Evolutionary conservation across 441 rosid genomes (phyloP), one percentile per base, ranked within the genome.

Genomic region (Erodium moschatum): DNA sequence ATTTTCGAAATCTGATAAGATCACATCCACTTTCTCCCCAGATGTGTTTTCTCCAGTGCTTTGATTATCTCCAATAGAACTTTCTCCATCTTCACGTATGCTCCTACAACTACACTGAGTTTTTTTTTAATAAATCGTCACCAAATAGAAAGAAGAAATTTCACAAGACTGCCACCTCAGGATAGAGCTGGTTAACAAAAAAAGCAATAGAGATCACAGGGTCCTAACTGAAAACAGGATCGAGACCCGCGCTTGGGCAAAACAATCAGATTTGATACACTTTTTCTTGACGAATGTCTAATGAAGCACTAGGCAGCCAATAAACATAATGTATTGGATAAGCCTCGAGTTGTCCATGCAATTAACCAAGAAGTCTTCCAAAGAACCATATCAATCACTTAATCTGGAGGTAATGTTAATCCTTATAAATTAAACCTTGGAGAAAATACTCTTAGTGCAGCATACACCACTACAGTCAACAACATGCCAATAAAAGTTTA

Each of bases 81-180:
- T 77, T 77, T 83, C 89, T 48, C 83, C 76, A 76, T 81, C 85
- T 80, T 89, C 92, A 65, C 85, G 78, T 74, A 80, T 71, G 77
- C 82, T 84, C 79, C 97, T 91, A 82, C 68, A 72, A 75, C 60
- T 40, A 70, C 66, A 69, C 65, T 54, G 29, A 68, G 72, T n/a
- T n/a, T 46, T 67, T 70, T 13, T 52, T 74, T 62, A 38, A 67
- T 69, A 65, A 67, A 58, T 24, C 54, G 70, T 61, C 20, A 54
- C 24, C 27, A 24, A 21, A 69, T 24, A 54, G 46, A 10, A 61
- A 60, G 40, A 61, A 50, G 40, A 68, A 75, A 48, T 29, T 6
- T 24, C 61, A 40, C 29, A 6, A 40, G 20, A 65, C 13, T 2
- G 20, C 11, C 16, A 27, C 38, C 65, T 62, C 38, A 4, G 31